These are phyloP conservation scores for Trichoderma orchidacearum DNA, from an alignment of 495 filamentous ascomycete genomes.

Conservation along the genomic window DNA sequence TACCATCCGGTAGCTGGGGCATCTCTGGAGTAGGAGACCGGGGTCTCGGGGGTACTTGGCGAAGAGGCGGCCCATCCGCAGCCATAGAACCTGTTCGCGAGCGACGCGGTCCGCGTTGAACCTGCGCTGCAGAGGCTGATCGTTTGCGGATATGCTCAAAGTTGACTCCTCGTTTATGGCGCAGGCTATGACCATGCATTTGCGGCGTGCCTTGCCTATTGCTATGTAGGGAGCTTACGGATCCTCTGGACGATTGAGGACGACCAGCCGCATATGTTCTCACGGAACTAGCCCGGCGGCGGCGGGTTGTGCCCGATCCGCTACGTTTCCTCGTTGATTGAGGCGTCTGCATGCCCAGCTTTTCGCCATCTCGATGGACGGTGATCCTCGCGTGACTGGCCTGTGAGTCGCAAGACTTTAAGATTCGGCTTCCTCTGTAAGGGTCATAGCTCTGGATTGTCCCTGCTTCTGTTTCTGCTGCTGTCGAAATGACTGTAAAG, in stretches of 20 bases:
- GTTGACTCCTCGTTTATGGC: conserved; percentile 66
- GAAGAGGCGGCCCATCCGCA: neutral
- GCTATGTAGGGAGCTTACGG: conserved; percentile 43
- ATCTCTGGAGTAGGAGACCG: neutral
- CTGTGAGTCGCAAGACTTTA: conserved; percentile 18
- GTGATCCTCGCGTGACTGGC: conserved; percentile 45
- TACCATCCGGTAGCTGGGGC: neutral
- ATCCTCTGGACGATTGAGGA: conserved; percentile 25
- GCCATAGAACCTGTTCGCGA: neutral
- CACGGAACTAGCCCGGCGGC: conserved; percentile 7
- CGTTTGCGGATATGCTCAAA: conserved; percentile 46
- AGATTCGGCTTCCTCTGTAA: conserved; percentile 53
- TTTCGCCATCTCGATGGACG: conserved; percentile 38
- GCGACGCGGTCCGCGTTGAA: neutral
- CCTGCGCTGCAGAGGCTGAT: conserved; percentile 5
- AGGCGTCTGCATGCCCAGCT: neutral
- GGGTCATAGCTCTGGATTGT: conserved; percentile 62
- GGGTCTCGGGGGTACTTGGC: neutral
- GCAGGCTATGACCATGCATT: conserved; percentile 35
- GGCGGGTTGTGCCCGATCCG: neutral
- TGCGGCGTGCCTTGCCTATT: conserved; percentile 36
- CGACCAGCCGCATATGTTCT: conserved; percentile 9
- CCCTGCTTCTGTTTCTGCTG: conserved; percentile 23
- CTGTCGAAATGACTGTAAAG: conserved; percentile 56
- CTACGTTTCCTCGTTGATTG: neutral